phyloP scores from a whole-genome alignment of 805 yeast genomes.

The Zygoascus tannicola region DNA sequence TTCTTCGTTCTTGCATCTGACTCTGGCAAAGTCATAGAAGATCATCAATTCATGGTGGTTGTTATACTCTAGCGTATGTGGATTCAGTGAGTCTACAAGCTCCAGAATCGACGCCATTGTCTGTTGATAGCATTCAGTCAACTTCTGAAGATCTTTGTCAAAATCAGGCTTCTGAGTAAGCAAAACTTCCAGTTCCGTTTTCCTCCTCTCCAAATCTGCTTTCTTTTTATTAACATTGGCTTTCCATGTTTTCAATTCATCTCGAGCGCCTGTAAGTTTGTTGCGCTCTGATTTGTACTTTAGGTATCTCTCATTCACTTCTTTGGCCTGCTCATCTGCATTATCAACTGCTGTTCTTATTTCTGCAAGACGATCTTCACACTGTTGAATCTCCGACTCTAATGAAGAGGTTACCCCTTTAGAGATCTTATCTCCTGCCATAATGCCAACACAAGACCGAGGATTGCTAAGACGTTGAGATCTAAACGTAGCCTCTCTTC shows the following conservation, averaged over 20 bases:
- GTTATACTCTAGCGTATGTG: background rate
- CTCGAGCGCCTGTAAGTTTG: background rate
- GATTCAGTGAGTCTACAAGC: background rate
- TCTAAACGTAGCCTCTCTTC: conserved; percentile 39
- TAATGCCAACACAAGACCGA: background rate
- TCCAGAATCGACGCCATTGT: background rate
- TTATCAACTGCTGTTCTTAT: background rate
- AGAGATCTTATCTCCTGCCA: background rate
- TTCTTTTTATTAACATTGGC: background rate
- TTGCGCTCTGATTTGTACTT: background rate
- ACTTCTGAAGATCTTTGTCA: background rate
- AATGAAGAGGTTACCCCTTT: background rate
- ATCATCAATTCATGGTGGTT: background rate
- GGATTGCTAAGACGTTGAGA: background rate
- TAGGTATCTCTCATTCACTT: background rate
- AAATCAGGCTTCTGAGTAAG: background rate
- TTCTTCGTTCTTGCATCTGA: background rate
- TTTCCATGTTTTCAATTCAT: background rate
- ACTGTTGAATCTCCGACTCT: background rate
- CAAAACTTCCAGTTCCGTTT: background rate
- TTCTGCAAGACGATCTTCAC: background rate
- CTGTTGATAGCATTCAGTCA: background rate
- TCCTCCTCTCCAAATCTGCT: background rate
- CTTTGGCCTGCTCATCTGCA: background rate
- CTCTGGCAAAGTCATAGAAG: background rate